phyloP scores from a whole-genome alignment of 495 filamentous ascomycete species.

The Trichoderma virens region DNA sequence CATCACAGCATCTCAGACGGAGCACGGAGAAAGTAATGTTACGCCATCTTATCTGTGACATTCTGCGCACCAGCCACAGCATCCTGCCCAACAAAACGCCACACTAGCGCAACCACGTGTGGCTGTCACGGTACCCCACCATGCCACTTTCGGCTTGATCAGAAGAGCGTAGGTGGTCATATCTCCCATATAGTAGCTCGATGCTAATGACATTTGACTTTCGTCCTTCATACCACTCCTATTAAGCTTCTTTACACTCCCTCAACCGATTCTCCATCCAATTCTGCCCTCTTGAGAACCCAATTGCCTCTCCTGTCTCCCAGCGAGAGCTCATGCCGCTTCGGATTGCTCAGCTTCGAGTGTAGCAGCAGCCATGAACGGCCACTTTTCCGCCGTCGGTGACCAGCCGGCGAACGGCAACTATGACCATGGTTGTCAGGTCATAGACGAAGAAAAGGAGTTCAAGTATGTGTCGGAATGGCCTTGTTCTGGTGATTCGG shows the following conservation, averaged over 20 bases:
- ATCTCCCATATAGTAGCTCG: background rate
- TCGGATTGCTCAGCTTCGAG: conserved; percentile 4
- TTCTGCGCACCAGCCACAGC: background rate
- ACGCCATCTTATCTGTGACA: too few relatives aligned
- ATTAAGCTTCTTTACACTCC: background rate
- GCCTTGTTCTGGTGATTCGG: conserved; percentile 9
- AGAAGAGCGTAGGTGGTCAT: conserved; percentile 8
- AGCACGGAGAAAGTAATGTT: conserved; percentile 2
- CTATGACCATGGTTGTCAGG: conserved; percentile 91
- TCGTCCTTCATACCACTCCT: background rate
- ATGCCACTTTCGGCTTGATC: background rate
- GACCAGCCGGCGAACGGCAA: conserved; percentile 55
- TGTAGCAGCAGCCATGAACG: conserved; percentile 53
- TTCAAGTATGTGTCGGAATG: conserved; percentile 66
- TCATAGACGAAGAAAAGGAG: conserved; percentile 89
- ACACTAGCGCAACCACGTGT: background rate
- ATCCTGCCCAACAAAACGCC: background rate
- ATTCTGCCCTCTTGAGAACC: background rate
- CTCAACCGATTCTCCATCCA: background rate
- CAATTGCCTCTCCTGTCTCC: too few relatives aligned
- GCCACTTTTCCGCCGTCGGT: conserved; percentile 78
- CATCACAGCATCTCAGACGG: background rate
- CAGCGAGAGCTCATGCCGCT: background rate
- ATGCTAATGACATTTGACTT: background rate
- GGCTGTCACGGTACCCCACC: background rate